A percentile compares a stretch with the other conserved stretches of the same genome.
Conservation (phyloP, 164 flowering plant genomes). For the Tinospora cordifolia region DNA sequence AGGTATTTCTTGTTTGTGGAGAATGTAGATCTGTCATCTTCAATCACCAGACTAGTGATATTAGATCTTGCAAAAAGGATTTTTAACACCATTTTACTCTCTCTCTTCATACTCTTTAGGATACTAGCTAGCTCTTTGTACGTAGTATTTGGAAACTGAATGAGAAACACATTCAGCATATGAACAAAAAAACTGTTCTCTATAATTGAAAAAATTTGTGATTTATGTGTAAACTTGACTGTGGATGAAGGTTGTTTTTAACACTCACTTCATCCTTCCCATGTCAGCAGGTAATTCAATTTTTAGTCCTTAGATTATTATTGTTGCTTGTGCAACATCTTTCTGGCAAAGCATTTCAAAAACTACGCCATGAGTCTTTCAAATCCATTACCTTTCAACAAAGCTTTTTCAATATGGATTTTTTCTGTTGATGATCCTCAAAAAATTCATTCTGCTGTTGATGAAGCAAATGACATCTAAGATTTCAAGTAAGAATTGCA, state of each 20-base stretch:
- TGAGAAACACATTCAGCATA: slow-evolving; percentile 2
- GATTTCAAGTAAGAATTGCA: neutral
- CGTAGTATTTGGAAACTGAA: slow-evolving; percentile 7
- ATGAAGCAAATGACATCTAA: slow-evolving; percentile 3
- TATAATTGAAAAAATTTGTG: neutral
- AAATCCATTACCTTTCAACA: neutral
- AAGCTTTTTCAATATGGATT: neutral
- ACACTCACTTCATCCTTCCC: neutral
- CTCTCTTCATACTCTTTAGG: too few species aligned
- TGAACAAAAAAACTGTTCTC: slow-evolving; percentile 4
- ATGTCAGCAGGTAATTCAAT: neutral
- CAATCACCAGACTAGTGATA: too few species aligned
- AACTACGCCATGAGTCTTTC: neutral
- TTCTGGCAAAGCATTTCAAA: neutral
- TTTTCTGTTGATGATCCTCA: neutral
- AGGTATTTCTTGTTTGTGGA: too few species aligned
- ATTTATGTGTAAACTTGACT: neutral
- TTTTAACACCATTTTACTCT: too few species aligned
- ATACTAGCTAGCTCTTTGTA: slow-evolving; percentile 1
- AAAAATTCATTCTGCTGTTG: neutral
- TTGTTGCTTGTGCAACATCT: neutral
- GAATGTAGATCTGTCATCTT: too few species aligned
- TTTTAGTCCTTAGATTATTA: neutral
- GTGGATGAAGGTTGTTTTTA: neutral
- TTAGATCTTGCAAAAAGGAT: too few species aligned